Conservation (phyloP, 208 protist species). For the Naegleria lovaniensis region DNA sequence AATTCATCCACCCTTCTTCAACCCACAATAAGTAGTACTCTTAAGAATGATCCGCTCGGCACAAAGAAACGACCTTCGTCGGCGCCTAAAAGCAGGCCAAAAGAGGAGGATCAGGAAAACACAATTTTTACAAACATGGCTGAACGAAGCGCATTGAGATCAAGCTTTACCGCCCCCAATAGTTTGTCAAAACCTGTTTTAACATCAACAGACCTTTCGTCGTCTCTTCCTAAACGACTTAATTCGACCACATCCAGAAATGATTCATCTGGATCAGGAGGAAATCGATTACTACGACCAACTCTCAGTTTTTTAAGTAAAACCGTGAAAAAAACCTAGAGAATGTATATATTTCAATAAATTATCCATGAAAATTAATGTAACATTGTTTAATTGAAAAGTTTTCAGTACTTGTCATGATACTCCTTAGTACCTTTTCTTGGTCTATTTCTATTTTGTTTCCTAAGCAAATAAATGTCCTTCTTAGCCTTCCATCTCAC, state of each 20-base stretch:
- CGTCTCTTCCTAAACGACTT: not conserved
- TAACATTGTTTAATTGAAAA: not conserved
- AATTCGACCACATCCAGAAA: not conserved
- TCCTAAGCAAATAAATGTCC: not conserved
- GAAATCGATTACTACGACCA: slow-evolving; percentile 9
- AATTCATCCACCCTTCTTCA: not conserved
- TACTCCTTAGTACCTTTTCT: not conserved
- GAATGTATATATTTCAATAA: not conserved
- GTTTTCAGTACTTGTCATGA: not conserved
- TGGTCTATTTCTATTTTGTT: not conserved
- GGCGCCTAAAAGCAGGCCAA: slow-evolving; percentile 14
- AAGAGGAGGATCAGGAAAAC: not conserved
- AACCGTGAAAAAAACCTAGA: not conserved
- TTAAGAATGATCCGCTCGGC: not conserved
- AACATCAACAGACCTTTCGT: not conserved
- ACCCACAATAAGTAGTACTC: not conserved
- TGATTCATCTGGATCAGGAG: not conserved
- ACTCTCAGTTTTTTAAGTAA: slow-evolving; percentile 6
- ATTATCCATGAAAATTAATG: not conserved
- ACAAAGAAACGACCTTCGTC: slow-evolving; percentile 9
- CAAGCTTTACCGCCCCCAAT: not conserved
- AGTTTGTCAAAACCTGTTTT: no score
- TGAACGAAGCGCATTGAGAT: not conserved
- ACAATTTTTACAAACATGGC: not conserved
- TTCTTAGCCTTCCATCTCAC: not conserved